A percentile compares a stretch with the other conserved stretches of the same genome.
phyloP scores from a whole-genome alignment of 208 protist species.

The Acanthamoeba quina region DNA sequence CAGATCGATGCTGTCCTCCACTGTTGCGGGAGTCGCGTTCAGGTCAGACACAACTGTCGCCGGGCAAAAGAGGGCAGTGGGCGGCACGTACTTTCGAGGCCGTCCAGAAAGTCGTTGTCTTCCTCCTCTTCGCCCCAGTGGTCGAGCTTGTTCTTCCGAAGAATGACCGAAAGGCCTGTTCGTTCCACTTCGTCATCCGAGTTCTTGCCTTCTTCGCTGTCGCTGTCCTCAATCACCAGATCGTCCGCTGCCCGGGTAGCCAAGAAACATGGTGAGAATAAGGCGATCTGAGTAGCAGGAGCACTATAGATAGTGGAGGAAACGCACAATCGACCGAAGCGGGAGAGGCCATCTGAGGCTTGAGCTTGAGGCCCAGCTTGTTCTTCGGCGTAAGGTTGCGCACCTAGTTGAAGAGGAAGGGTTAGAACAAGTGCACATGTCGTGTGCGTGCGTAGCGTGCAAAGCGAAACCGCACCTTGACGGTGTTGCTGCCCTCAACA shows the following conservation, averaged over 20 bases:
- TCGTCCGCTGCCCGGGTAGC: conserved; percentile 3
- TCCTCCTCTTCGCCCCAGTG: conserved; percentile 67
- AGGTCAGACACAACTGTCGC: not conserved
- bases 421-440: not conserved
- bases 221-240: conserved; percentile 60
- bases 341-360: not conserved
- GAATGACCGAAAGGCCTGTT: conserved; percentile 63
- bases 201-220: conserved; percentile 43
- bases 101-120: conserved; percentile 61
- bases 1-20: conserved; percentile 57
- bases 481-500: conserved; percentile 65
- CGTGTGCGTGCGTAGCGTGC: not conserved
- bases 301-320: not conserved
- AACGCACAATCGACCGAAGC: not conserved
- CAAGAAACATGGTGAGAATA: not conserved
- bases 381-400: conserved; percentile 38
- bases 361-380: not conserved
- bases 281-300: not conserved
- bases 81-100: conserved; percentile 24
- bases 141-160: conserved; percentile 64
- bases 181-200: conserved; percentile 55
- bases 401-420: not conserved
- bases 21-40: not conserved
- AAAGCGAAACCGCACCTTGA: conserved; percentile 34
- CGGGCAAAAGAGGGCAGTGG: not conserved